phyloP scores from a whole-genome alignment of 495 filamentous ascomycete species.

The Glonium stellatum region DNA sequence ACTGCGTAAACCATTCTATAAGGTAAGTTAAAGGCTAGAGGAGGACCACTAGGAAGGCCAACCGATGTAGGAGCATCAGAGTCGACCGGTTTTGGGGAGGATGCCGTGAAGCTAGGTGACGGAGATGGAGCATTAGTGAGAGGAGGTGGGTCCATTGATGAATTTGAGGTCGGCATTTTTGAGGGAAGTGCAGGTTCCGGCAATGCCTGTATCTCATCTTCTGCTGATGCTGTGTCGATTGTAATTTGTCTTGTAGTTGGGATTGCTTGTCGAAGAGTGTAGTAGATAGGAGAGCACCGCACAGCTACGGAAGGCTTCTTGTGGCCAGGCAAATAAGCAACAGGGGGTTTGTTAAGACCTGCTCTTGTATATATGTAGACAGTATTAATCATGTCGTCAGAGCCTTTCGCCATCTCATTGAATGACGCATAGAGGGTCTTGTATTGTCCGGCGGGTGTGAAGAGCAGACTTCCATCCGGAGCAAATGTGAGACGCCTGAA shows the following conservation, averaged over 20 bases:
- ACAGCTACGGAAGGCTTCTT: slow-evolving; percentile 98
- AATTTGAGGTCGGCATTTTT: slow-evolving; percentile 47
- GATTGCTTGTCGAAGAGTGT: slow-evolving; percentile 61
- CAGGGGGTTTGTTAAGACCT: slow-evolving; percentile 92
- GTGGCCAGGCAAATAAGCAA: slow-evolving; percentile 94
- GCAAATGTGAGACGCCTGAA: slow-evolving; percentile 92
- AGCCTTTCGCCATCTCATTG: slow-evolving; percentile 60
- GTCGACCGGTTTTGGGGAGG: slow-evolving; percentile 49
- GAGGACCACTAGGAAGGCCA: slow-evolving; percentile 46
- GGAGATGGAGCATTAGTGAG: slow-evolving; percentile 46
- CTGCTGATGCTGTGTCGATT: slow-evolving; percentile 82
- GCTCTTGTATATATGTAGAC: slow-evolving; percentile 97
- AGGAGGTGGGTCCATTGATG: slow-evolving; percentile 77
- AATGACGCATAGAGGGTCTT: slow-evolving; percentile 67
- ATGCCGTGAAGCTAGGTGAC: slow-evolving; percentile 38
- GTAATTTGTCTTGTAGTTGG: slow-evolving; percentile 75
- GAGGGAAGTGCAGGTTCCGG: slow-evolving; percentile 72
- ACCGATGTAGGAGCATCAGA: slow-evolving; percentile 49
- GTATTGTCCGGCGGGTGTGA: slow-evolving; percentile 95
- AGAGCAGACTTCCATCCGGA: slow-evolving; percentile 87
- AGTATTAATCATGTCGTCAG: slow-evolving; percentile 87
- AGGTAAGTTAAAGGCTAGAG: slow-evolving; percentile 65
- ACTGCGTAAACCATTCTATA: slow-evolving; percentile 97
- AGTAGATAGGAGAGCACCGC: slow-evolving; percentile 85
- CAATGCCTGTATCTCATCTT: slow-evolving; percentile 73